These are phyloP conservation scores for Phytophthora pistaciae DNA, from an alignment of 352 stramenopile species.

Conservation along the genomic window DNA sequence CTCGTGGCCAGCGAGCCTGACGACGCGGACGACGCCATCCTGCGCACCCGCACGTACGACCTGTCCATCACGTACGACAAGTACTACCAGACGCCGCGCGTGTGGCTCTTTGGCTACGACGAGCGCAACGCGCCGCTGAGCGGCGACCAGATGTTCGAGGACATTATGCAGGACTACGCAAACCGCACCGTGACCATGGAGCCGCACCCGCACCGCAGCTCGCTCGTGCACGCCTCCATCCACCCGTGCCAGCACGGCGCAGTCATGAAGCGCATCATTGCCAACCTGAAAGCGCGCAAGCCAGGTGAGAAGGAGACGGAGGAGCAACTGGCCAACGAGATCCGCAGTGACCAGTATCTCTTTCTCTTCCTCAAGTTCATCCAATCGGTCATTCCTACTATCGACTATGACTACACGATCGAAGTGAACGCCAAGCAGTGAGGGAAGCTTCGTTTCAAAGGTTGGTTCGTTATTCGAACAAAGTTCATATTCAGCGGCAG, in stretches of 20 bases:
- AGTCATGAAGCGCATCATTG: constrained; percentile 99
- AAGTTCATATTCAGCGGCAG: not conserved
- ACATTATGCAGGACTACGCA: constrained; percentile 99
- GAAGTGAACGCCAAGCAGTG: constrained; percentile 91
- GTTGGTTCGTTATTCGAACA: not conserved
- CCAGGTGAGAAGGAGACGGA: constrained; percentile 34
- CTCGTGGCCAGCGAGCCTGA: constrained; percentile 77
- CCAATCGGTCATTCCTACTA: constrained; percentile 98
- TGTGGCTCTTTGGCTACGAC: constrained; percentile 98
- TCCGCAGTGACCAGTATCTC: constrained; percentile 97
- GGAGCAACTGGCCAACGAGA: constrained; percentile 47
- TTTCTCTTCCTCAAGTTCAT: constrained; percentile 99
- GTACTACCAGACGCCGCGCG: constrained; percentile 99
- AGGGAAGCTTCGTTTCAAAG: not conserved
- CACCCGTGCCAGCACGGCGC: constrained; percentile 98
- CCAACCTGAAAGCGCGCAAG: constrained; percentile 89
- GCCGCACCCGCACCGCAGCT: constrained; percentile 93
- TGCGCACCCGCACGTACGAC: constrained; percentile 98
- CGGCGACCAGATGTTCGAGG: constrained; percentile 97
- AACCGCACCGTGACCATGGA: constrained; percentile 99
- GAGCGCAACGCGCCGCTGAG: constrained; percentile 90
- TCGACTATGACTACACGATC: constrained; percentile 99
- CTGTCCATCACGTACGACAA: constrained; percentile 99
- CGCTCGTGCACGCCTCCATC: constrained; percentile 94
- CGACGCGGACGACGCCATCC: constrained; percentile 92